phyloP scores from a whole-genome alignment of 2,329 filamentous ascomycete genomes.

The Fusarium tanahbumbuense region DNA sequence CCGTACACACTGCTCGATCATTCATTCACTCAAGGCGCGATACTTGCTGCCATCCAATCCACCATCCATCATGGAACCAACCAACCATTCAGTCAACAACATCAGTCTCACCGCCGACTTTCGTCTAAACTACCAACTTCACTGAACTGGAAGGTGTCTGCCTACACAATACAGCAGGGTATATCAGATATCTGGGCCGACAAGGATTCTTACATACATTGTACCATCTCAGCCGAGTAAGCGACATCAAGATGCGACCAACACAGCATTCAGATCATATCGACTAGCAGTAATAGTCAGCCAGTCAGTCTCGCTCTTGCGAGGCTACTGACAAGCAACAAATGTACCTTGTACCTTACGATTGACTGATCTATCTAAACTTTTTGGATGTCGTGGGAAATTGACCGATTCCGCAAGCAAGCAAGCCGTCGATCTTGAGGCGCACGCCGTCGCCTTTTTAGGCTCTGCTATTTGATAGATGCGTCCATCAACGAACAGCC shows the following conservation, averaged over 20 bases:
- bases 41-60: slow-evolving; percentile 9
- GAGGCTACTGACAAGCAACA: background rate
- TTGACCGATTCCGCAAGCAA: slow-evolving; percentile 28
- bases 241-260: slow-evolving; percentile 1
- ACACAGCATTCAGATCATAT: background rate
- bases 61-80: background rate
- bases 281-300: background rate
- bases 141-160: slow-evolving; percentile 5
- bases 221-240: slow-evolving; percentile 18
- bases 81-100: slow-evolving; percentile 6
- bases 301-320: background rate
- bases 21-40: slow-evolving; percentile 18
- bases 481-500: slow-evolving; percentile 25
- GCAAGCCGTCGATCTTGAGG: slow-evolving; percentile 28
- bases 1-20: background rate
- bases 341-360: slow-evolving; percentile 18
- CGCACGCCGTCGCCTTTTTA: slow-evolving; percentile 22
- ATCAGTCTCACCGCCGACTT: slow-evolving; percentile 27
- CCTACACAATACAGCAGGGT: background rate
- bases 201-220: slow-evolving; percentile 23
- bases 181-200: slow-evolving; percentile 1
- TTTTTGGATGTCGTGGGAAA: slow-evolving; percentile 7
- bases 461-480: slow-evolving; percentile 28
- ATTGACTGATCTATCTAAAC: slow-evolving; percentile 7
- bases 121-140: background rate